A percentile compares a stretch with the other conserved stretches of the same genome.
Evolutionary conservation across 306 rosid species (phyloP).

Genomic region (Styphnolobium japonicum): DNA sequence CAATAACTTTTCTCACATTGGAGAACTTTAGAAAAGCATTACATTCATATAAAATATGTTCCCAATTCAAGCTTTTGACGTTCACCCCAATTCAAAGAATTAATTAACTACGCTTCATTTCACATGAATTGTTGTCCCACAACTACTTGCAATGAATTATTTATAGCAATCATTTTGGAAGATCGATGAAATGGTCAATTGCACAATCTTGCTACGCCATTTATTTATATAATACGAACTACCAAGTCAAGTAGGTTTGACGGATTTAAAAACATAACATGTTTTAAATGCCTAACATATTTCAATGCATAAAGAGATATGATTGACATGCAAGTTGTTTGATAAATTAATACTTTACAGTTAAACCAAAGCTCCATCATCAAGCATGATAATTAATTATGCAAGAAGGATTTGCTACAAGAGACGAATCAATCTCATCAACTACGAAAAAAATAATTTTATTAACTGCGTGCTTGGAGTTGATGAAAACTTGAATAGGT

Average conservation of each 20-base stretch:
- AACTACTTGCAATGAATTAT: not conserved
- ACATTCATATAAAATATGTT: not conserved
- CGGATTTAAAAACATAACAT: not conserved
- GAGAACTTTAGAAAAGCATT: not conserved
- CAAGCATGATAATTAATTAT: not conserved
- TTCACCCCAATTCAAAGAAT: not conserved
- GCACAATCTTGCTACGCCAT: not conserved
- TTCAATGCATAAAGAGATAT: not conserved
- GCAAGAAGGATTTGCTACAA: not conserved
- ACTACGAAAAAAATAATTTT: not conserved
- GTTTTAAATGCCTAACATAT: not conserved
- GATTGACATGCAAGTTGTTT: not conserved
- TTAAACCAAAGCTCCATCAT: not conserved
- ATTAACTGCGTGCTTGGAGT: too few relatives aligned
- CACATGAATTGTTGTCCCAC: not conserved
- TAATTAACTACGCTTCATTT: not conserved
- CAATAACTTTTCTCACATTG: not conserved
- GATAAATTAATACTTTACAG: not conserved
- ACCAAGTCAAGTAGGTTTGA: not conserved
- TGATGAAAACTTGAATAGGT: too few relatives aligned
- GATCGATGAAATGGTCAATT: slow-evolving; percentile 21
- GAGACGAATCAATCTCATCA: not conserved
- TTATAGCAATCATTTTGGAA: not conserved
- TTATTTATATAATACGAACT: not conserved
- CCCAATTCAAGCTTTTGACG: too few relatives aligned